Conservation (phyloP, 768 basidiomycete species). For the Suillus subalutaceus region DNA sequence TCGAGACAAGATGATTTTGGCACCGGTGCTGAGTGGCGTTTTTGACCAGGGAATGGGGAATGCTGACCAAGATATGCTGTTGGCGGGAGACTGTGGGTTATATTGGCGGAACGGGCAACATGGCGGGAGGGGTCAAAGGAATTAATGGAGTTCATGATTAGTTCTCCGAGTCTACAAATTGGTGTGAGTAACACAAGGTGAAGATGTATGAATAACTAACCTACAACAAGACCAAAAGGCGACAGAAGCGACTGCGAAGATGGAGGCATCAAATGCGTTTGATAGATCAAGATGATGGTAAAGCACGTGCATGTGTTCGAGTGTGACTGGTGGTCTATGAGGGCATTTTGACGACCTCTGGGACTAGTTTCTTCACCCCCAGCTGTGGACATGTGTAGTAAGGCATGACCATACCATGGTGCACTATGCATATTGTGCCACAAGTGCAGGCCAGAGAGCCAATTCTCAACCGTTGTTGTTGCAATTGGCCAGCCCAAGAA, state of each 20-base stretch:
- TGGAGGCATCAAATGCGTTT: accelerated
- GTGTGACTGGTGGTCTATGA: no score
- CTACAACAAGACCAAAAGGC: not conserved
- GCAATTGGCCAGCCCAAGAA: no score
- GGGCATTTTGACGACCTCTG: no score
- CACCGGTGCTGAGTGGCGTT: not conserved
- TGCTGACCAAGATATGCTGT: not conserved
- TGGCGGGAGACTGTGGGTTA: not conserved
- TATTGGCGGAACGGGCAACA: not conserved
- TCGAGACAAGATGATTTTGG: not conserved
- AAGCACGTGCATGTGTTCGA: not conserved
- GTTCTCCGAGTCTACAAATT: not conserved
- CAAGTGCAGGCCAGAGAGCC: no score
- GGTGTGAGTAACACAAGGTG: no score
- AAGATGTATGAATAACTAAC: no score
- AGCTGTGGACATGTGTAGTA: no score
- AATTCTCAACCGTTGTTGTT: no score
- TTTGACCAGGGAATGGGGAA: not conserved
- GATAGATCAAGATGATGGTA: not conserved
- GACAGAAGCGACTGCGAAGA: not conserved
- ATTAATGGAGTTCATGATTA: not conserved
- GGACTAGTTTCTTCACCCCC: no score
- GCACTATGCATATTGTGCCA: no score
- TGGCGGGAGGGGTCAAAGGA: not conserved
- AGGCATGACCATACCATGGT: no score